Percentiles rank a stretch among this genome's conserved stretches.
Evolutionary conservation across 2,329 filamentous ascomycete genomes (phyloP).

Genomic region (Sporothrix euskadiensis): DNA sequence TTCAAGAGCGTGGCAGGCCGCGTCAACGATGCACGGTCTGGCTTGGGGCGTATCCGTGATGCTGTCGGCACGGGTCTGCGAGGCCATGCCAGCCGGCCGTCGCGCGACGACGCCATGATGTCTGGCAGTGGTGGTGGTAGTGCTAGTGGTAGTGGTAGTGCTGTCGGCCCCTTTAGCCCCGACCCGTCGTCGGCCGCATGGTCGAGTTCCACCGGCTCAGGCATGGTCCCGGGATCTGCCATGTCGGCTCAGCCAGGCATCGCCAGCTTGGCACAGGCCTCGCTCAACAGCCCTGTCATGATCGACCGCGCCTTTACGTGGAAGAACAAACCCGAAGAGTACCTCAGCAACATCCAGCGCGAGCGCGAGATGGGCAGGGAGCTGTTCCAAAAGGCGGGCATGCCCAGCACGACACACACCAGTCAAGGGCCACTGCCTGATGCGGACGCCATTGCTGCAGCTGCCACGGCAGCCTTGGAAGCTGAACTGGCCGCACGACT

Average conservation of each 20-base stretch:
- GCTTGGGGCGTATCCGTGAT: constrained; percentile 82
- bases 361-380: constrained; percentile 30
- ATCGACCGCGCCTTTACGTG: constrained; percentile 59
- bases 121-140: constrained; percentile 24
- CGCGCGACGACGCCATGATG: constrained; percentile 54
- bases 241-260: constrained; percentile 37
- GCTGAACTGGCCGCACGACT: constrained; percentile 11
- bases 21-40: constrained; percentile 77
- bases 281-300: constrained; percentile 45
- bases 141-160: no score
- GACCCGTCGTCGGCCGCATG: constrained; percentile 36
- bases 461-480: constrained; percentile 20
- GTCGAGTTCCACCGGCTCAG: constrained; percentile 28
- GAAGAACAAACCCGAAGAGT: constrained; percentile 65
- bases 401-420: neutral
- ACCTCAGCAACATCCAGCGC: constrained; percentile 47
- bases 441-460: constrained; percentile 28
- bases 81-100: constrained; percentile 56
- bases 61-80: constrained; percentile 66
- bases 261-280: constrained; percentile 42
- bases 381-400: constrained; percentile 2
- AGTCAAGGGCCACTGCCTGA: neutral
- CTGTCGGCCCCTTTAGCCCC: constrained; percentile 36
- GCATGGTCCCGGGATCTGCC: constrained; percentile 31
- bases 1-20: constrained; percentile 79